Evolutionary conservation across 352 stramenopile species (phyloP).

Genomic region (Phytophthora pini): DNA sequence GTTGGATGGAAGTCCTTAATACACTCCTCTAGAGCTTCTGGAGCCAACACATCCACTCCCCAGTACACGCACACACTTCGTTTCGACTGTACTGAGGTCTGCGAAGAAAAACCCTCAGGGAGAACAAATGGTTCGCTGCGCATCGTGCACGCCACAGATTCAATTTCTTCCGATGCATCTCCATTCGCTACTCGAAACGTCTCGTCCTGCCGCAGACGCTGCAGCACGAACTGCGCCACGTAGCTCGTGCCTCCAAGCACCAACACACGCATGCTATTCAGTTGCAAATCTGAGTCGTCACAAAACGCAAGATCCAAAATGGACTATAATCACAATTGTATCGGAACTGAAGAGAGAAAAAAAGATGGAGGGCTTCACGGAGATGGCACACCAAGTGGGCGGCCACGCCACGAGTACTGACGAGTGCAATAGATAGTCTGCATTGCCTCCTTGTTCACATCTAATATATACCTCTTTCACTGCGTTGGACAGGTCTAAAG

Average conservation of each 20-base stretch:
- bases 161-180: neutral
- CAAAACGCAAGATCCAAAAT: slow-evolving; percentile 1
- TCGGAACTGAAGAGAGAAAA: neutral
- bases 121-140: slow-evolving; percentile 30
- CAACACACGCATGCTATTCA: slow-evolving; percentile 48
- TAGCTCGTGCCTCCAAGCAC: slow-evolving; percentile 70
- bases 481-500: slow-evolving; percentile 57
- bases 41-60: slow-evolving; percentile 43
- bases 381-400: slow-evolving; percentile 82
- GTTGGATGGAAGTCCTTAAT: slow-evolving; percentile 47
- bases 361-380: slow-evolving; percentile 36
- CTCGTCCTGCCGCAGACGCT: slow-evolving; percentile 30
- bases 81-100: neutral
- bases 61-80: slow-evolving; percentile 48
- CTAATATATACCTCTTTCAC: neutral
- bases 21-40: slow-evolving; percentile 37
- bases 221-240: slow-evolving; percentile 69
- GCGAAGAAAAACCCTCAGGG: slow-evolving; percentile 31
- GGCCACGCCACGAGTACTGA: slow-evolving; percentile 71
- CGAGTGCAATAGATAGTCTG: neutral
- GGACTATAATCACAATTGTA: slow-evolving; percentile 8
- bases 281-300: slow-evolving; percentile 13
- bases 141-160: slow-evolving; percentile 50
- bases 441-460: neutral
- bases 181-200: slow-evolving; percentile 2